Evolutionary conservation across 1,139 yeast genomes (phyloP).

Genomic region (Blastobotrys petasosporus): DNA sequence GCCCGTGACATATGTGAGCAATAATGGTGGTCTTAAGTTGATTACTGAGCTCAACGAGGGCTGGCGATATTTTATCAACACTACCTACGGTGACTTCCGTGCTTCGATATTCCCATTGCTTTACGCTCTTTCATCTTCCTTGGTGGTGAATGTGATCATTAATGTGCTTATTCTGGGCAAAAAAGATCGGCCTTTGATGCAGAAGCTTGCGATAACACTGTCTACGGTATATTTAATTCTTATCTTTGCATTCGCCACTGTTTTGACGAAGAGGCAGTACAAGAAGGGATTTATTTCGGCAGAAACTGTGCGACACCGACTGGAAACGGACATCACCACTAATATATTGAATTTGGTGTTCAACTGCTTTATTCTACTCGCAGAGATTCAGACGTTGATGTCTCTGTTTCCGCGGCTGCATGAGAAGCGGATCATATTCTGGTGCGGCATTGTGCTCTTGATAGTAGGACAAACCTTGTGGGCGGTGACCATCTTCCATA

Average conservation of each 20-base stretch:
- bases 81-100: constrained; percentile 10
- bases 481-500: constrained; percentile 57
- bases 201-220: constrained; percentile 22
- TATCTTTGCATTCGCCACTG: constrained; percentile 45
- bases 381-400: constrained; percentile 74
- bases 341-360: constrained; percentile 56
- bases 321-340: constrained; percentile 44
- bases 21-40: constrained; percentile 4
- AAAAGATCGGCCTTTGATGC: constrained; percentile 44
- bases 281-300: constrained; percentile 45
- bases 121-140: constrained; percentile 57
- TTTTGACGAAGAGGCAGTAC: constrained; percentile 45
- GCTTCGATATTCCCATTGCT: constrained; percentile 38
- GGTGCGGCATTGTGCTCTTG: constrained; percentile 54
- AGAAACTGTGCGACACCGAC: constrained; percentile 44
- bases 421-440: constrained; percentile 62
- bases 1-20: constrained; percentile 18
- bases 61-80: constrained; percentile 19
- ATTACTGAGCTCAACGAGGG: constrained; percentile 8
- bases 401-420: constrained; percentile 62
- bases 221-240: constrained; percentile 39
- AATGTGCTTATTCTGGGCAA: constrained; percentile 46
- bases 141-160: constrained; percentile 58
- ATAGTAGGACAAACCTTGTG: constrained; percentile 60
- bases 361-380: constrained; percentile 55